Evolutionary conservation across 768 basidiomycete genomes (phyloP), one percentile per base, ranked within the genome.

Genomic region (Botryobasidium botryosum): DNA sequence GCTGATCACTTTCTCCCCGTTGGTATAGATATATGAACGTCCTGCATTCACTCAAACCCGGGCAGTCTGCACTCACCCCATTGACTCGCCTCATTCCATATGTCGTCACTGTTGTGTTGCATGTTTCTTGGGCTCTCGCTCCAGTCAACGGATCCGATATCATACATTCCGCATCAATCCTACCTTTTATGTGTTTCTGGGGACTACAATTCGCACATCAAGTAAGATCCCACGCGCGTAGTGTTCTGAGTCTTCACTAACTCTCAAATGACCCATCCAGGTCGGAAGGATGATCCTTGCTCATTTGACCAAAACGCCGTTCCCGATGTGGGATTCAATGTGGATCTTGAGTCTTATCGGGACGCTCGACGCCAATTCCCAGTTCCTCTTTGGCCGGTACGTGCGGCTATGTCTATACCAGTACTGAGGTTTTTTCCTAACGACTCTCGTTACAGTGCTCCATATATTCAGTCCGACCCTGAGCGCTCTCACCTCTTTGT

Each of bases 221-320:
- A 47, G 48, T 50, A 43, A 10, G 17, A 13, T 13, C 10, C 37
- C 8, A 24, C 36, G 23, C 40, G 20, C 13, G 25, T 15, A 7
- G 2, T n/a, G 1, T 21, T 10, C 42, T 26, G 15, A 29, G 24
- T 52, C 40, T 38, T 46, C 28, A 5, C 3, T 5, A 18, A 47
- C 35, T 57, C 60, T 27, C 64, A 62, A 48, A 57, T 44, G 13
- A 10, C 15, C 21, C 29, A n/a, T n/a, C 1, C 79, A 90, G 57
- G 91, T 94, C 29, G 86, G 87, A 8, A 67, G 79, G 52, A 82
- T 97, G 69, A 97, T 96, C 55, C 64, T 94, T 37, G 84, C 90
- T 1, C 94, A 97, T 60, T 76, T 94, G 24, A 90, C 91, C 42
- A 75, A 74, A 50, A 66, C 70, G 35, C 64, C 74, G 4, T 92